Base-by-base conservation (phyloP, 257 asterid genomes). In the Solanum chiquidenum region DNA sequence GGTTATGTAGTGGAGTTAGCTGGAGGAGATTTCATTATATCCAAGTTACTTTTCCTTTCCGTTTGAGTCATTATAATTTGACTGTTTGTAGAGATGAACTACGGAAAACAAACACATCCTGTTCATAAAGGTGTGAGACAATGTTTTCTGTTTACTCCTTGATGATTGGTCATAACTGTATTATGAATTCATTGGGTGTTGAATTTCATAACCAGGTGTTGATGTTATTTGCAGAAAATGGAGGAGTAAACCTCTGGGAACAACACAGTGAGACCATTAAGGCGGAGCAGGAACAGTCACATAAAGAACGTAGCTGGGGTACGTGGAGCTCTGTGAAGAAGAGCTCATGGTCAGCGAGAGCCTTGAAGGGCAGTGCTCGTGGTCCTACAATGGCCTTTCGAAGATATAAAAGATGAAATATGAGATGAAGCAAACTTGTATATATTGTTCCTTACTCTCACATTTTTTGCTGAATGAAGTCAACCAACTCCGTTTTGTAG, bases 301-400 rank as follows among this genome's bases (percentile, higher is more conserved):
- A 93, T 1, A 90, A 86, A 88, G 91, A 85, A 83, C 90, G 88
- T 86, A 88, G 89, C 64, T 86, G 93, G 92, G 93, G 89, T 29
- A 92, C 90, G 88, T 90, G 89, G 85, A 90, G 29, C 84, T 60
- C 94, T 18, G 90, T 90, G 23, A 83, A 90, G 83, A 91, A 89
- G 79, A 91, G 90, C 89, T 55, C 95, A 1, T 91, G 97, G 96
- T 94, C 98, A 23, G 87, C 90, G 86, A 92, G 89, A 91, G 91
- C 94, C 82, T 89, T 93, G 27, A 91, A 34, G 44, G 38, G 37
- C 16, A 4, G 9, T 13, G 37, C 92, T 2, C 94, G 92, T 42
- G 98, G 94, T 74, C 93, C 97, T 9, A 94, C 94, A 27, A 94
- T 95, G 93, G 92, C 96, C 83, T 87, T 90, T 42, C 88, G 92